These are phyloP conservation scores for Deinandra increscens DNA, from an alignment of 129 eudicot genomes.

Conservation along the genomic window DNA sequence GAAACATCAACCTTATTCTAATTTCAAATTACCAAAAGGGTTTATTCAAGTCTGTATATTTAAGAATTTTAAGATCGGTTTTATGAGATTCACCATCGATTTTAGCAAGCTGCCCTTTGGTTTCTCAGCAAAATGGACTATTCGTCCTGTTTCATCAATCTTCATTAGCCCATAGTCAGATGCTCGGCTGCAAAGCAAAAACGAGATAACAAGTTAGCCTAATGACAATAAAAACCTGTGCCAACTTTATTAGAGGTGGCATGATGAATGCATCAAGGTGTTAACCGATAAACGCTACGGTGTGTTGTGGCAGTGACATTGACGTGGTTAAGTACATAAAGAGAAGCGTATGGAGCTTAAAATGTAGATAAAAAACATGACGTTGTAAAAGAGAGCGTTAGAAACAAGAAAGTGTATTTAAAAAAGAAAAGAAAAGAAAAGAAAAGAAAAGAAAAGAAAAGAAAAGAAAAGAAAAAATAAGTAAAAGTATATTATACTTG, in stretches of 20 bases:
- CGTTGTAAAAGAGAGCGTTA: no score
- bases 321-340: no score
- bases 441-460: no score
- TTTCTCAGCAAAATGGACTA: slow-evolving; percentile 75
- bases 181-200: slow-evolving; percentile 58
- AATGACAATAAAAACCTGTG: not conserved
- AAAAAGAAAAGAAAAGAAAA: no score
- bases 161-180: slow-evolving; percentile 85
- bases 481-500: no score
- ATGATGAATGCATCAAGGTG: not conserved
- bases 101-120: slow-evolving; percentile 72
- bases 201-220: not conserved
- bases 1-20: not conserved
- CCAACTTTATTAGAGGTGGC: not conserved
- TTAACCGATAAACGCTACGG: no score
- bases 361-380: no score
- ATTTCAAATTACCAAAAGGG: not conserved
- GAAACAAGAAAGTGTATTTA: no score
- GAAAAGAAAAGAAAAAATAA: no score
- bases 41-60: not conserved
- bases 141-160: slow-evolving; percentile 62
- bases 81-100: slow-evolving; percentile 51
- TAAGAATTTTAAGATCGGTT: not conserved
- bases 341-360: no score
- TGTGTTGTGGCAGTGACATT: no score